These are phyloP conservation scores for Angomonas deanei DNA, from an alignment of 208 protist genomes.

Conservation along the genomic window DNA sequence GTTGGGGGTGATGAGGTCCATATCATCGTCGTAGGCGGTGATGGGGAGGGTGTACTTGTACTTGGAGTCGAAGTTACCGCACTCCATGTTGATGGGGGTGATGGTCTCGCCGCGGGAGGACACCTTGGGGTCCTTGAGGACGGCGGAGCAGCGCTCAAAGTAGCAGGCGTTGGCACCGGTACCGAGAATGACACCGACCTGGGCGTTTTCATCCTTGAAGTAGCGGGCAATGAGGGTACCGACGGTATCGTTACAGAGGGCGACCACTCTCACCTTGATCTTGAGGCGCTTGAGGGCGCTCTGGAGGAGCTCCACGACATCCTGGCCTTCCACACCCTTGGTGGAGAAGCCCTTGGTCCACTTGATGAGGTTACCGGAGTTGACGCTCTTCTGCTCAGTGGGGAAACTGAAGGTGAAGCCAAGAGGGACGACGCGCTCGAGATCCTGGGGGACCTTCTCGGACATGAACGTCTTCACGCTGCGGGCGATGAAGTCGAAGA, in stretches of 20 bases:
- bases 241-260: conserved; percentile 90
- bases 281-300: conserved; percentile 44
- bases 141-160: conserved; percentile 64
- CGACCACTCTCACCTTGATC: conserved; percentile 77
- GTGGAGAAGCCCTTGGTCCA: conserved; percentile 92
- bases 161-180: conserved; percentile 91
- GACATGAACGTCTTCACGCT: conserved; percentile 64
- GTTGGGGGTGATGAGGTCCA: conserved; percentile 67
- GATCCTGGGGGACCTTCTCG: conserved; percentile 53
- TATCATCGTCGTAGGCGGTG: conserved; percentile 64
- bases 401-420: conserved; percentile 94
- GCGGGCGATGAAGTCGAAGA: conserved; percentile 87
- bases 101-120: conserved; percentile 29
- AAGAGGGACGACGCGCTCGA: conserved; percentile 51
- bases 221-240: conserved; percentile 80
- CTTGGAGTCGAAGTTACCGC: conserved; percentile 86
- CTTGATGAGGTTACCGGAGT: conserved; percentile 73
- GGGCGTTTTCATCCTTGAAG: conserved; percentile 51
- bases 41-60: conserved; percentile 64
- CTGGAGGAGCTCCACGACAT: conserved; percentile 86
- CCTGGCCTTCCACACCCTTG: conserved; percentile 75
- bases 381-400: conserved; percentile 72
- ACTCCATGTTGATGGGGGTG: conserved; percentile 90
- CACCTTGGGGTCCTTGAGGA: conserved; percentile 69
- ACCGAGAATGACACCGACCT: conserved; percentile 87